Conservation (phyloP, 495 filamentous ascomycete species). For the Penicillium longicatenatum region DNA sequence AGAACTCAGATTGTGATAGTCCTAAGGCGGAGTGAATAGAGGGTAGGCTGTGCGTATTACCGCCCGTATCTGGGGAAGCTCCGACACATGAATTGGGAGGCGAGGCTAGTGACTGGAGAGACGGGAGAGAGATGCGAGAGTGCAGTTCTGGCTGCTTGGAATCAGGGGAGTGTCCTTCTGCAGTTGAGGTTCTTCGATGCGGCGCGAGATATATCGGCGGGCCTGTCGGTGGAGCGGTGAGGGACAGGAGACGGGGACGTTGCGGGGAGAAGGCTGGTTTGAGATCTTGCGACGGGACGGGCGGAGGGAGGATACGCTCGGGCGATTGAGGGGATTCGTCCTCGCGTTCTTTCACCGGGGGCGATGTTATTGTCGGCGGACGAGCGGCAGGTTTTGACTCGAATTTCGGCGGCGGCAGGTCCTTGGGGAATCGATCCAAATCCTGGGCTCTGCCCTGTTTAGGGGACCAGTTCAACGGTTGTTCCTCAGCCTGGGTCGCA, state of each 20-base stretch:
- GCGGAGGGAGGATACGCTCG: conserved; percentile 6
- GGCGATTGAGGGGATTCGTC: not conserved
- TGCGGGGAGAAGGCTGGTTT: conserved; percentile 9
- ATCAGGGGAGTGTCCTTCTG: not conserved
- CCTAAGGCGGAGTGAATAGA: conserved; percentile 46
- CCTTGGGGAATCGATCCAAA: not conserved
- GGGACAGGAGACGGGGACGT: conserved; percentile 16
- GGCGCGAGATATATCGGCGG: not conserved
- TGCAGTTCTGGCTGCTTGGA: conserved; percentile 6
- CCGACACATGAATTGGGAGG: conserved; percentile 37
- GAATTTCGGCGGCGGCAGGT: not conserved
- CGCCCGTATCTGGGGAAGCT: conserved; percentile 41
- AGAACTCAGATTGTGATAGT: conserved; percentile 25
- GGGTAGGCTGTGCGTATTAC: conserved; percentile 41
- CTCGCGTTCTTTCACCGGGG: not conserved
- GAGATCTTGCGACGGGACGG: conserved; percentile 4
- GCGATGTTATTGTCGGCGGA: not conserved
- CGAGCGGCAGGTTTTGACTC: not conserved
- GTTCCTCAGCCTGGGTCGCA: conserved; percentile 31
- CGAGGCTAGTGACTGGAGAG: conserved; percentile 17
- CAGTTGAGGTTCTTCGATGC: conserved; percentile 5
- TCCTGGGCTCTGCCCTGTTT: conserved; percentile 11
- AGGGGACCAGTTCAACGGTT: conserved; percentile 19
- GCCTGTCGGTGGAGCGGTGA: conserved; percentile 6
- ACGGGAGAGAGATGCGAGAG: conserved; percentile 14